phyloP scores from a whole-genome alignment of 2,329 filamentous ascomycete genomes.

The Sclerotiophoma versabilis region DNA sequence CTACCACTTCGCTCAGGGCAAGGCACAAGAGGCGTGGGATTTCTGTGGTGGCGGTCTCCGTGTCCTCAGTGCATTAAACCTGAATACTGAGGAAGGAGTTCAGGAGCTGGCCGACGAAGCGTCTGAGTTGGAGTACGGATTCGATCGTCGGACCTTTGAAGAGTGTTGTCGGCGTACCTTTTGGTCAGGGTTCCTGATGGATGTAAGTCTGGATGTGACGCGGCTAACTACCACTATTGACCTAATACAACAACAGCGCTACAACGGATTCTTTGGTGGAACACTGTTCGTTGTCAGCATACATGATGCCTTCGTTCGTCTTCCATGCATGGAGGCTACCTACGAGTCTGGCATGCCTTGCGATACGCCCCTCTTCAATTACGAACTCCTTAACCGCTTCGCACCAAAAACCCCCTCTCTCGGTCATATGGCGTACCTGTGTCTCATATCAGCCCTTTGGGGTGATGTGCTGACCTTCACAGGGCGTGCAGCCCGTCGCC shows the following conservation, averaged over 20 bases:
- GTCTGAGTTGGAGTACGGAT: conserved; percentile 61
- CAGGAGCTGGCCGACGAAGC: conserved; percentile 53
- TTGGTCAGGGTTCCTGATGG: conserved; percentile 74
- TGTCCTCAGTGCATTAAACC: conserved; percentile 64
- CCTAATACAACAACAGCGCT: conserved; percentile 55
- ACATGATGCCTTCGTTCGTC: conserved; percentile 70
- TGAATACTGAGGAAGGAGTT: conserved; percentile 68
- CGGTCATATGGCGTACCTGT: conserved; percentile 65
- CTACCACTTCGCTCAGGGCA: conserved; percentile 69
- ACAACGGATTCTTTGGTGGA: conserved; percentile 64
- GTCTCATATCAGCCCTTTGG: conserved; percentile 71
- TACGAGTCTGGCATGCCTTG: conserved; percentile 68
- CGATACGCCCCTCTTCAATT: conserved; percentile 67
- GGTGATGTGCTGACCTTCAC: conserved; percentile 68
- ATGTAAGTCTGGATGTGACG: conserved; percentile 57
- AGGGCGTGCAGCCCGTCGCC: conserved; percentile 59
- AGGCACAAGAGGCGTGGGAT: conserved; percentile 68
- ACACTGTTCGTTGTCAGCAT: conserved; percentile 63
- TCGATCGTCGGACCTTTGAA: conserved; percentile 64
- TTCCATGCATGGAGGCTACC: conserved; percentile 67
- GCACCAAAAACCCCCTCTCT: conserved; percentile 45
- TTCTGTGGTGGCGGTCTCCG: conserved; percentile 68
- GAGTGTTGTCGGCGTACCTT: conserved; percentile 75
- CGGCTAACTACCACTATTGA: conserved; percentile 41
- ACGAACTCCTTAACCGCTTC: conserved; percentile 53